These are phyloP conservation scores for Arabidopsis arenosa DNA, from an alignment of 345 rosid species.

Conservation along the genomic window DNA sequence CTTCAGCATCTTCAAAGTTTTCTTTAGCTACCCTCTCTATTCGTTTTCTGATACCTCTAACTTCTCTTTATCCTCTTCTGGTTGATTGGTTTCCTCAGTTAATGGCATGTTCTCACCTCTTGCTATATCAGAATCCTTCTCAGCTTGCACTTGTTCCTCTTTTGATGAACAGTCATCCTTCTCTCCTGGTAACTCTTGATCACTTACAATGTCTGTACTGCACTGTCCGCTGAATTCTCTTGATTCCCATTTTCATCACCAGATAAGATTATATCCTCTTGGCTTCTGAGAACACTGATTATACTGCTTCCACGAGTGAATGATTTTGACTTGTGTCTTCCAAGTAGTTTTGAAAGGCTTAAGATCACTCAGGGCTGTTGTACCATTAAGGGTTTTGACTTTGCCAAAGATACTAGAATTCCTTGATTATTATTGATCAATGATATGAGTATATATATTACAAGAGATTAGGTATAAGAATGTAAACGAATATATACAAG, in stretches of 20 bases:
- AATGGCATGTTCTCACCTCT: slow-evolving; percentile 16
- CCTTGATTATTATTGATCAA: too few relatives aligned
- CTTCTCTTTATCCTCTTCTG: slow-evolving; percentile 14
- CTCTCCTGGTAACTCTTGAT: slow-evolving; percentile 24
- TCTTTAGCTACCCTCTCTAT: slow-evolving; percentile 28
- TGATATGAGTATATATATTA: too few relatives aligned
- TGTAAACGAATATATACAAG: too few relatives aligned
- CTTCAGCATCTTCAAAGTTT: slow-evolving; percentile 28
- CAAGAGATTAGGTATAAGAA: too few relatives aligned
- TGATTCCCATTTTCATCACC: slow-evolving; percentile 6
- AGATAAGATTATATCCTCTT: not conserved
- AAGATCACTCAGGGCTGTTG: too few relatives aligned
- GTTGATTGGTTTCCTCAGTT: not conserved
- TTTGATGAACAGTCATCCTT: slow-evolving; percentile 14
- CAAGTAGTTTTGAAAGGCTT: too few relatives aligned
- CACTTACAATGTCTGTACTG: slow-evolving; percentile 20
- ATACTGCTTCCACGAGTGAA: too few relatives aligned
- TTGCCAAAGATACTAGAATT: too few relatives aligned
- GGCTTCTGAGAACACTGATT: too few relatives aligned
- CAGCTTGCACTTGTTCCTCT: not conserved
- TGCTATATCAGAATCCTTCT: slow-evolving; percentile 10
- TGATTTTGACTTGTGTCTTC: too few relatives aligned
- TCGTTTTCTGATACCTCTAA: not conserved
- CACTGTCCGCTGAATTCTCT: not conserved
- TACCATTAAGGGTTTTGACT: too few relatives aligned